Base-by-base conservation (phyloP, 345 rosid species). In the Syzygium aqueum region DNA sequence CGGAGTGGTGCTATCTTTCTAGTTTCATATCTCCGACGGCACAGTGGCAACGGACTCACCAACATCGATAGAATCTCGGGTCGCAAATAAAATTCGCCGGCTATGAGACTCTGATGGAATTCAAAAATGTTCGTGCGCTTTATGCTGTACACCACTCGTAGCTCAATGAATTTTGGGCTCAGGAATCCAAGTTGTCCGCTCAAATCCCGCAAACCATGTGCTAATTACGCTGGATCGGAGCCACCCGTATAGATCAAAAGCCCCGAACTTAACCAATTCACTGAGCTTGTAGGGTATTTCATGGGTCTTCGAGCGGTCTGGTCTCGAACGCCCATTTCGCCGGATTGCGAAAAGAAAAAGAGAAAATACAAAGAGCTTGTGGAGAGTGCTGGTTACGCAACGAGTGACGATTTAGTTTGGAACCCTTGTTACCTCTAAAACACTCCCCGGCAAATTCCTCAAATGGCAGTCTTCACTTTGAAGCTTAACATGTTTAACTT, bases 1-100 rank as follows among this genome's bases (percentile, higher is more conserved):
- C 73, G 73, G 73, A 61, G 15, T 16, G 17, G 73, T 28, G 17
- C 73, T 19, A 8, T n/a, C 73, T n/a, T 67, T 67, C 33, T 25
- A 22, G 49, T 12, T 19, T 37, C 6, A 17, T 9, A n/a, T 61
- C 73, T n/a, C 37, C 13, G 33, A 13, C 19, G 9, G 17, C 8
- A 1, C 15, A 15, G 17, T 13, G 33, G 73, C 33, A 1, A n/a
- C 4, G 4, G 73, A n/a, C 12, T 61, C 3, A 4, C 73, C n/a
- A 2, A n/a, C 19, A 7, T 13, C 3, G 8, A 61, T n/a, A n/a
- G 17, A 61, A 10, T 0, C 19, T 12, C 0, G 10, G 1, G 46
- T 52, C 19, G 15, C 17, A 5, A 52, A 16, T 52, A 52, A 52
- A 14, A 5, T 14, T 52, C 17, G 2, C 15, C 17, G 53, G 53